Conservation (phyloP, 768 basidiomycete species). For the Trametopsis cervina region DNA sequence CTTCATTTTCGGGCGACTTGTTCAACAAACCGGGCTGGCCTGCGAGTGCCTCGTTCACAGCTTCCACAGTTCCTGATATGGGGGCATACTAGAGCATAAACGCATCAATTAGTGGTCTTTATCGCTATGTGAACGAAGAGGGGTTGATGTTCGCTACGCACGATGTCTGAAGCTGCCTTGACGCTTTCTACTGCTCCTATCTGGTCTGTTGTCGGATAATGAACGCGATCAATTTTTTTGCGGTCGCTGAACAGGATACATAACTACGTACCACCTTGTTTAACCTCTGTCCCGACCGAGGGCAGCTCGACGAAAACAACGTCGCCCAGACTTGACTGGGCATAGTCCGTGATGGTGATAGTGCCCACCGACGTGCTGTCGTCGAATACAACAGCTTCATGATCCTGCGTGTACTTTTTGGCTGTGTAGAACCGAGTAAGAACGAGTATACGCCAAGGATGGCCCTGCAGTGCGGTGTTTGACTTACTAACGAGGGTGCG, state of each 20-base stretch:
- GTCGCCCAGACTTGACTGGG: conserved; percentile 87
- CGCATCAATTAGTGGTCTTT: too few species aligned
- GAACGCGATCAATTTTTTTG: neutral
- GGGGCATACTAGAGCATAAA: conserved; percentile 68
- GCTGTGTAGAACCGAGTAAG: conserved; percentile 44
- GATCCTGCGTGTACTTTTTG: conserved; percentile 78
- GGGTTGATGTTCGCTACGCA: conserved; percentile 24
- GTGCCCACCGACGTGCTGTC: conserved; percentile 69
- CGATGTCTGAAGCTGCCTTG: conserved; percentile 94
- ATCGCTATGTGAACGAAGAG: conserved; percentile 12
- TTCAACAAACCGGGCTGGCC: conserved; percentile 77
- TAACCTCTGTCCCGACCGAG: conserved; percentile 48
- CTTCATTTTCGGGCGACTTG: conserved; percentile 78
- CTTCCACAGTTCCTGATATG: conserved; percentile 75
- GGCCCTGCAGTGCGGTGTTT: conserved; percentile 9
- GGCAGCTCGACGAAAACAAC: conserved; percentile 97
- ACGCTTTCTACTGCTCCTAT: conserved; percentile 95
- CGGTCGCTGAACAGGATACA: neutral
- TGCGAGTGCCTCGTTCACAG: conserved; percentile 69
- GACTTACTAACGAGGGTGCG: conserved; percentile 60
- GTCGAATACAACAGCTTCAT: conserved; percentile 83
- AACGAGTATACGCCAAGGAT: conserved; percentile 7
- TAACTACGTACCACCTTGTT: conserved; percentile 61
- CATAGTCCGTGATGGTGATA: conserved; percentile 86
- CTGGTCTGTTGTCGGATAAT: conserved; percentile 44